These are phyloP conservation scores for Leccinum angustisporum DNA, from an alignment of 1,284 basidiomycete species.

Conservation along the genomic window DNA sequence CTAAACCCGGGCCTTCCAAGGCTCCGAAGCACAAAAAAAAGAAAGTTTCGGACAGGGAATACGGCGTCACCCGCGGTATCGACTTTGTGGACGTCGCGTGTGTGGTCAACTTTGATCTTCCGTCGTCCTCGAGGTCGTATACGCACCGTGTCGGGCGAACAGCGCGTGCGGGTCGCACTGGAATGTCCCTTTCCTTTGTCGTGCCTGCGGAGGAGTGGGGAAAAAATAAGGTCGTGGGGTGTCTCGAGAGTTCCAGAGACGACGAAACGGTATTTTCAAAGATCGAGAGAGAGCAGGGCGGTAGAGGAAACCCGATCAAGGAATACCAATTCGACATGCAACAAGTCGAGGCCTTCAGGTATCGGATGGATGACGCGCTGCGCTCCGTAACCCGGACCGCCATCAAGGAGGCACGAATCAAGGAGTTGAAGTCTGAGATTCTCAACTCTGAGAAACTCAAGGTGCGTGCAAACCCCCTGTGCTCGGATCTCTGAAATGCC, in stretches of 20 bases:
- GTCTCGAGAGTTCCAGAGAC: constrained; percentile 62
- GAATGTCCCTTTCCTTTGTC: constrained; percentile 90
- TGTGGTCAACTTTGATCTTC: constrained; percentile 98
- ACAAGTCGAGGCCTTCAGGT: constrained; percentile 97
- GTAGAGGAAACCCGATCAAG: constrained; percentile 75
- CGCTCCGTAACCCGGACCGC: constrained; percentile 84
- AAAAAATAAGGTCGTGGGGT: constrained; percentile 71
- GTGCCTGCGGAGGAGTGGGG: constrained; percentile 78
- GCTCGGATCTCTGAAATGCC: neutral
- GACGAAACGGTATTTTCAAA: constrained; percentile 77
- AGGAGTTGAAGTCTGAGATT: constrained; percentile 93
- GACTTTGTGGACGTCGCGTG: constrained; percentile 98
- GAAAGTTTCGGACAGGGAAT: constrained; percentile 67
- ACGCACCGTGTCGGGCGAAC: constrained; percentile 97
- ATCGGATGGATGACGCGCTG: constrained; percentile 96
- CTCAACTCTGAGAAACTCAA: constrained; percentile 96
- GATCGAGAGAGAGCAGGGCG: constrained; percentile 75
- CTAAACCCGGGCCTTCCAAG: constrained; percentile 32
- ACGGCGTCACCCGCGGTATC: constrained; percentile 93
- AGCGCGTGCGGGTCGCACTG: constrained; percentile 91
- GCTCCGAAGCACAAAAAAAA: constrained; percentile 41
- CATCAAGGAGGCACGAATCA: constrained; percentile 89
- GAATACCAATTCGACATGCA: constrained; percentile 94
- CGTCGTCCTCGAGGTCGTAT: constrained; percentile 85
- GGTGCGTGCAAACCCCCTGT: constrained; percentile 45